Evolutionary conservation across 2,329 filamentous ascomycete genomes (phyloP), one percentile per base, ranked within the genome.

Genomic region (Trichophyton mentagrophytes): DNA sequence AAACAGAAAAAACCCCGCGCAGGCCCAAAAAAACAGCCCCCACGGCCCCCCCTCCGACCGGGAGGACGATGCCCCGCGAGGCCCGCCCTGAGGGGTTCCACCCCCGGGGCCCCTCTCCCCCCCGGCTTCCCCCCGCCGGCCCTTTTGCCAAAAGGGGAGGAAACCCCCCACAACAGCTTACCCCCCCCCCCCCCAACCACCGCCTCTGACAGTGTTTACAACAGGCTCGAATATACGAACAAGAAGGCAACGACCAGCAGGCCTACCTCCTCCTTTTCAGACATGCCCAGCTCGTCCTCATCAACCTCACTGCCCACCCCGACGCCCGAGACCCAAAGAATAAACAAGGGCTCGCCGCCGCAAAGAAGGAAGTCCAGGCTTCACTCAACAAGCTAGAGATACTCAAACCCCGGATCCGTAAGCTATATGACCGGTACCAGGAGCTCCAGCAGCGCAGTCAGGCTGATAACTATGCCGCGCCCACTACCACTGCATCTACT

Each of bases 251-350:
- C 73, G 84, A 90, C 65, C 84, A 90, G 67, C 87, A 93, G 69
- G 89, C 92, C 3, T 99, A 95, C 72, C 82, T 96, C 60, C 84
- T 97, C 62, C 82, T 95, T n/a, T 89, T 93, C 71, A 85, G 93
- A 66, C 90, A 95, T 74, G 90, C 90, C 8, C 81, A 86, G 59
- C 84, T 99, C n/a, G 83, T 96, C 25, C 77, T 96, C 30, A 82
- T 89, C 5, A 81, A 87, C 60, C 79, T 99, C 7, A 80, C 83
- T 0, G 80, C 77, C 1, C 93, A 97, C 67, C 90, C 92, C 1
- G 84, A 93, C 61, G 83, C 83, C 53, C 86, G 82, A 66, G 80
- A 84, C 6, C 80, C 83, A 8, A 83, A 86, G 40, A 80, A 81
- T 65, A 78, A 78, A 60, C 73, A 74, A 59, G 77, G 78, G 11